Conservation (phyloP, 2,329 filamentous ascomycete species). For the Pyrenophora tritici-repentis region DNA sequence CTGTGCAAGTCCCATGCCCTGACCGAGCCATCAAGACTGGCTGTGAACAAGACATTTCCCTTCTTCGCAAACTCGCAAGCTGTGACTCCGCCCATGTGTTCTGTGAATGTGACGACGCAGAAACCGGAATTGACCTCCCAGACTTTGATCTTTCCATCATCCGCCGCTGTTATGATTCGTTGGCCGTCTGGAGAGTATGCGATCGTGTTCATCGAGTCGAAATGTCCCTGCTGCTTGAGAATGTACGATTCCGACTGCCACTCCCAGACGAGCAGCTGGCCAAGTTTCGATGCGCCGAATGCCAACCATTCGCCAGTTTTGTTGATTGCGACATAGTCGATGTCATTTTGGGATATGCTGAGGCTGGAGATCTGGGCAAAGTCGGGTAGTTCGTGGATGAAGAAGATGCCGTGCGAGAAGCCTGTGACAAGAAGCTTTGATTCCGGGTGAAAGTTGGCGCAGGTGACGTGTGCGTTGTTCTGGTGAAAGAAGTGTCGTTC, state of each 20-base stretch:
- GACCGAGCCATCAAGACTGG: conserved; percentile 91
- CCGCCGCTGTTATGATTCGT: conserved; percentile 87
- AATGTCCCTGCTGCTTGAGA: conserved; percentile 95
- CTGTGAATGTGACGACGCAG: conserved; percentile 96
- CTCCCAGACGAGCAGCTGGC: conserved; percentile 97
- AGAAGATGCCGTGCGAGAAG: conserved; percentile 93
- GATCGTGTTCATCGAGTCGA: conserved; percentile 92
- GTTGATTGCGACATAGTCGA: conserved; percentile 94
- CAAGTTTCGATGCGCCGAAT: conserved; percentile 92
- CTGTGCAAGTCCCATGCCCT: conserved; percentile 95
- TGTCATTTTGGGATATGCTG: conserved; percentile 95
- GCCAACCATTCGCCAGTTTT: conserved; percentile 95
- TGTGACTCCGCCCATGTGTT: conserved; percentile 92
- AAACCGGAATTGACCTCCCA: conserved; percentile 98
- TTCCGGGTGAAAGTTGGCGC: conserved; percentile 84
- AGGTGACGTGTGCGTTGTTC: conserved; percentile 81
- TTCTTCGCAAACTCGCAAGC: conserved; percentile 94
- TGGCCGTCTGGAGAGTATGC: conserved; percentile 94
- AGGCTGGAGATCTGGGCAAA: conserved; percentile 93
- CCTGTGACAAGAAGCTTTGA: conserved; percentile 94
- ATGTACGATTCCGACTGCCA: conserved; percentile 99
- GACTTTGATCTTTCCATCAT: conserved; percentile 98
- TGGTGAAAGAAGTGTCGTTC: conserved; percentile 94
- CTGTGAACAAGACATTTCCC: conserved; percentile 93
- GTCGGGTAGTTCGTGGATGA: conserved; percentile 91